Evolutionary conservation across 2,329 filamentous ascomycete genomes (phyloP), one percentile per base, ranked within the genome.

Genomic region (Gnomoniopsis sp.): DNA sequence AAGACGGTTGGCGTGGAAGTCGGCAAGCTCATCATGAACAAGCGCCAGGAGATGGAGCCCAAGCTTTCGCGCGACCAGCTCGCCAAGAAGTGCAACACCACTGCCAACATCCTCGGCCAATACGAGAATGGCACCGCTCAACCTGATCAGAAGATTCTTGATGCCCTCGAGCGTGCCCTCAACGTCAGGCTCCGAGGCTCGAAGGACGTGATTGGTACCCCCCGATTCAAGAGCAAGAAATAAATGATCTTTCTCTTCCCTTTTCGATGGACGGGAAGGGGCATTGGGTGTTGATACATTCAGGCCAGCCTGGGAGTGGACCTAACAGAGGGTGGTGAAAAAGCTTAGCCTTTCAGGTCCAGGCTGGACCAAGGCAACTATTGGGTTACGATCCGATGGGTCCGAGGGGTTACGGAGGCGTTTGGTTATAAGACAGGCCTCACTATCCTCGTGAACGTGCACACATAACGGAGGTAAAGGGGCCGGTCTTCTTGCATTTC

Each of bases 21-120:
- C 65, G 91, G 90, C 69, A 86, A 90, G 65, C 90, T 88, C 65
- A 97, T 98, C 78, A 83, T 86, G 69, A 84, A 88, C 70, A 85
- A 89, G 57, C 90, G 95, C 65, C 87, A 86, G 72, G 86, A 88
- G 72, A 88, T 91, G 73, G 89, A 89, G 76, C 92, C 93, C 76
- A 95, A 96, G 80, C 93, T 98, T 91, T 96, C 93, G 58, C 95
- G 98, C 78, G 96, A 96, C 76, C 84, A 88, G 65, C 79, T 88
- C 44, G 93, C 93, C 62, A 91, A 88, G 65, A 91, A 91, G 78
- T 93, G 90, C 82, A 96, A 96, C 81, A 92, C 89, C 62, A 93
- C 90, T 46, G 85, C 88, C 54, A 83, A 85, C 65, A 80, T 95
- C 66, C 83, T 98, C 64, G 89, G 88, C 70, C 88, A 92, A 68